Percentiles rank a stretch among this genome's conserved stretches.
Conservation (phyloP, 495 filamentous ascomycete genomes). For the Polyplosphaeria fusca region DNA sequence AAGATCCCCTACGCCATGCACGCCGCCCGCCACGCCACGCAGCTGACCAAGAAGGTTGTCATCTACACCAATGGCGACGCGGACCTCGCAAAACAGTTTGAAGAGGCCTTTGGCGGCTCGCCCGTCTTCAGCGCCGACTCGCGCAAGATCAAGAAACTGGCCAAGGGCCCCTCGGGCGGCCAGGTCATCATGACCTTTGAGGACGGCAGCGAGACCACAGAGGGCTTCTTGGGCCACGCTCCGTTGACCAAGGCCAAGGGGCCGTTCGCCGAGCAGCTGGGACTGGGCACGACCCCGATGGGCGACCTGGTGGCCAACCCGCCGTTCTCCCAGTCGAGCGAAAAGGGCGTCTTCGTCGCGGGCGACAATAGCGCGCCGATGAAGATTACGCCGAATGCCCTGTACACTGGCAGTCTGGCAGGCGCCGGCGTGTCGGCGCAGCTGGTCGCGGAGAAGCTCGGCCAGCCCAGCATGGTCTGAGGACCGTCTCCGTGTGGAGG, state of each 20-base stretch:
- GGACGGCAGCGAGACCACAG: constrained; percentile 3
- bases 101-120: background rate
- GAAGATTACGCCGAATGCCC: constrained; percentile 14
- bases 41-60: constrained; percentile 5
- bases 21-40: constrained; percentile 4
- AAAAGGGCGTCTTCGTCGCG: constrained; percentile 26
- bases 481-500: too few relatives aligned
- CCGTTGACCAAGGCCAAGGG: constrained; percentile 5
- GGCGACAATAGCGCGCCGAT: constrained; percentile 18
- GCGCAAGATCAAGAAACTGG: constrained; percentile 11
- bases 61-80: constrained; percentile 25
- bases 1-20: background rate
- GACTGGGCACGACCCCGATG: background rate
- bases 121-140: constrained; percentile 3
- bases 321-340: constrained; percentile 25
- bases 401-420: constrained; percentile 8
- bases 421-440: constrained; percentile 14
- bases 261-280: constrained; percentile 16
- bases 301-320: constrained; percentile 10
- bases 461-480: constrained; percentile 13
- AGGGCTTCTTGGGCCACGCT: constrained; percentile 19
- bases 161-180: background rate
- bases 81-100: constrained; percentile 1
- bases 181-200: constrained; percentile 11
- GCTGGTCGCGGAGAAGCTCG: constrained; percentile 13